These are phyloP conservation scores for Rhododendron williamsianum DNA, from an alignment of 148 eudicot genomes.

Conservation along the genomic window DNA sequence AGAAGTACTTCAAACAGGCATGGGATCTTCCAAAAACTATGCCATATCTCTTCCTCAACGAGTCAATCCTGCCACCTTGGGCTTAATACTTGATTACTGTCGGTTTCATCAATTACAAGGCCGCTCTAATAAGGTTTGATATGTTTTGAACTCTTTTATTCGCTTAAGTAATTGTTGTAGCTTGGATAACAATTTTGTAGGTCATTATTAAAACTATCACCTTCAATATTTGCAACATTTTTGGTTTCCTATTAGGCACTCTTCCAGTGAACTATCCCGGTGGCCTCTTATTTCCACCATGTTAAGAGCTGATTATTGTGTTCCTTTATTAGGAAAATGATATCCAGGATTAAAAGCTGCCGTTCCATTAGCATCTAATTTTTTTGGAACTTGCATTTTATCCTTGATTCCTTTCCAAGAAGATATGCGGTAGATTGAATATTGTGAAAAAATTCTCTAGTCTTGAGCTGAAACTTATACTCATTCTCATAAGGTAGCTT, in stretches of 20 bases:
- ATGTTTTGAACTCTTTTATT: neutral
- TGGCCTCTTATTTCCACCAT: neutral
- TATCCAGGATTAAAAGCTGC: neutral
- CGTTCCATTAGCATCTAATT: neutral
- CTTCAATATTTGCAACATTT: neutral
- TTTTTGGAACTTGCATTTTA: neutral
- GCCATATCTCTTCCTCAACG: conserved; percentile 76
- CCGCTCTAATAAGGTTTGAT: conserved; percentile 71
- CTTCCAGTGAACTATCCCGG: neutral
- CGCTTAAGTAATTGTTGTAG: neutral
- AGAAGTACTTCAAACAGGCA: conserved; percentile 69
- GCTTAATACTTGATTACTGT: conserved; percentile 68
- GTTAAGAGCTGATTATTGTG: neutral
- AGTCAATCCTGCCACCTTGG: conserved; percentile 59
- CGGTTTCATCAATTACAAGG: conserved; percentile 82
- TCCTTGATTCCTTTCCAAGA: neutral
- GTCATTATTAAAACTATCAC: neutral
- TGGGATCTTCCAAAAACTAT: conserved; percentile 73
- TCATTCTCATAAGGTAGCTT: neutral
- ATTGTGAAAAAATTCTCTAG: neutral
- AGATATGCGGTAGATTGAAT: neutral
- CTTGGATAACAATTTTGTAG: neutral
- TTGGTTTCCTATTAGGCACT: neutral
- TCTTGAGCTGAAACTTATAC: neutral
- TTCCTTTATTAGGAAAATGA: neutral